Evolutionary conservation across 345 rosid species (phyloP).

Genomic region (Dovyalis caffra): DNA sequence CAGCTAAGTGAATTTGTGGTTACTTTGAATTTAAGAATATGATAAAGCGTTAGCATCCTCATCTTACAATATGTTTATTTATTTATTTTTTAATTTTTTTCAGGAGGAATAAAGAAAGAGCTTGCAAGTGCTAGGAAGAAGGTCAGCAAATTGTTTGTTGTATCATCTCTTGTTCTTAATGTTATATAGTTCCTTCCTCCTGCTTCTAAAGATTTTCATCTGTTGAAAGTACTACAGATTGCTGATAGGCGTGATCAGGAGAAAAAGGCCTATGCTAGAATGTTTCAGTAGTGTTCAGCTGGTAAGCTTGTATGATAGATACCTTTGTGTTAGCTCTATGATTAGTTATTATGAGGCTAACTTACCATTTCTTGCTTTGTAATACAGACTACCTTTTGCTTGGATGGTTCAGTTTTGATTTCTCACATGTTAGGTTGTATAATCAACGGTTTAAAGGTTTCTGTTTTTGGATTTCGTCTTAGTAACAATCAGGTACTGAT

Average conservation of each 20-base stretch:
- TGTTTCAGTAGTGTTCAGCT: conserved; percentile 34
- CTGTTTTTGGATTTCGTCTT: neutral
- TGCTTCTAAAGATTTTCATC: neutral
- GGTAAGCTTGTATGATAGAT: conserved; percentile 6
- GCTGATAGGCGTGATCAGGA: conserved; percentile 31
- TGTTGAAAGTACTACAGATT: conserved; percentile 24
- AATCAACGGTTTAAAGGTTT: neutral
- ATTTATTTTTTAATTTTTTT: neutral
- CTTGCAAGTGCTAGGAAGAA: conserved; percentile 35
- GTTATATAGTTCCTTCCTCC: neutral
- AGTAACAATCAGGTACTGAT: neutral
- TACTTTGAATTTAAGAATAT: neutral
- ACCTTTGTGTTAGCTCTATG: neutral
- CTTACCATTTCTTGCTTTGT: neutral
- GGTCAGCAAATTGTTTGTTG: conserved; percentile 9
- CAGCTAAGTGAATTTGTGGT: neutral
- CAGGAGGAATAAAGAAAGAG: conserved; percentile 39
- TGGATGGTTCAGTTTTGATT: conserved; percentile 10
- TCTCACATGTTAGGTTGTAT: neutral
- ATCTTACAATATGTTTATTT: neutral
- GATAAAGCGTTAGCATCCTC: neutral
- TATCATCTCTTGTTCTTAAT: neutral
- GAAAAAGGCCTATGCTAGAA: conserved; percentile 34
- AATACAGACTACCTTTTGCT: neutral
- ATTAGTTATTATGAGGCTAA: neutral